phyloP scores from a whole-genome alignment of 306 rosid species.

The Glycine latifolia region DNA sequence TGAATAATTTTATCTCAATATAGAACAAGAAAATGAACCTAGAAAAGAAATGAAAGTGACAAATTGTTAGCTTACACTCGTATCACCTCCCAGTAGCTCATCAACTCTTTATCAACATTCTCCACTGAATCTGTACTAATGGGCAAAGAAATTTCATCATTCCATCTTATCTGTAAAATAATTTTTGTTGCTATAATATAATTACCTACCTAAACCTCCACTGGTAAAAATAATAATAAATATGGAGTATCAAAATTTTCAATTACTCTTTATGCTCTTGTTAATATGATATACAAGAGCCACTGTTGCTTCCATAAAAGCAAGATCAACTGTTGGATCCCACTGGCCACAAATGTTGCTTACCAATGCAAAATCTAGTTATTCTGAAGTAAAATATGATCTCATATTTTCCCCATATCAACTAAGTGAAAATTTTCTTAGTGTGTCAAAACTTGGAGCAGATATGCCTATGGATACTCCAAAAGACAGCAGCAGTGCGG shows the following conservation, averaged over 20 bases:
- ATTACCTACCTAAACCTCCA: constrained; percentile 24
- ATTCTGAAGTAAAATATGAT: constrained; percentile 9
- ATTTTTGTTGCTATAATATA: not conserved
- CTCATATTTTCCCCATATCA: constrained; percentile 3
- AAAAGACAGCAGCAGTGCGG: no score
- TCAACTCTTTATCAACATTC: constrained; percentile 1
- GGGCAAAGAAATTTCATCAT: constrained; percentile 2
- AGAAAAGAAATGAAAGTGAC: not conserved
- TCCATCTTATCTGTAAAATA: constrained; percentile 13
- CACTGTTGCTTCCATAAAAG: constrained; percentile 21
- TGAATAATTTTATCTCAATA: constrained; percentile 2
- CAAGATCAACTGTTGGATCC: constrained; percentile 16
- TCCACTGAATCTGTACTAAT: not conserved
- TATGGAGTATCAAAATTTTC: constrained; percentile 8
- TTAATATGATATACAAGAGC: constrained; percentile 12
- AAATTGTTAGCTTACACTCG: not conserved
- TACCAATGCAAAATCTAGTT: constrained; percentile 21
- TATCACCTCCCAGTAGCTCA: constrained; percentile 9
- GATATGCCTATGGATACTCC: constrained; percentile 14
- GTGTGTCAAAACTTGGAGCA: not conserved
- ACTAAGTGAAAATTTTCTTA: constrained; percentile 10
- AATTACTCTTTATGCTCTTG: constrained; percentile 21
- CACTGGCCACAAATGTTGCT: constrained; percentile 31
- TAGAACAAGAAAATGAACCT: not conserved
- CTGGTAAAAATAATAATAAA: not conserved